phyloP scores from a whole-genome alignment of 108 stramenopile species.

The Skeletonema costatum region DNA sequence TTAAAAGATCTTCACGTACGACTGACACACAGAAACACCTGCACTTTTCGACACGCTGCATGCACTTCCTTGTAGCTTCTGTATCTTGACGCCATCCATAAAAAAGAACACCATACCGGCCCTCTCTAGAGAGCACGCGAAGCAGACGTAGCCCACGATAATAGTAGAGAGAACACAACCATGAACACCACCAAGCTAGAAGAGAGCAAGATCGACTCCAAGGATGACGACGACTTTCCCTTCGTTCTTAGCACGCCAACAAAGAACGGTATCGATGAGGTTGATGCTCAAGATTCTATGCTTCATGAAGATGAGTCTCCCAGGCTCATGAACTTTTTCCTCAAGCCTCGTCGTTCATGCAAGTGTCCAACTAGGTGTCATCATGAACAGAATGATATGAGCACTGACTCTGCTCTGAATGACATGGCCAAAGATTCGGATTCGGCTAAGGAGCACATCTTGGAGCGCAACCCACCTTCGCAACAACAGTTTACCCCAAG shows the following conservation, averaged over 20 bases:
- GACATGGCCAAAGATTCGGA: neutral
- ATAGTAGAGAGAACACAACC: too few species aligned
- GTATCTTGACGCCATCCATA: too few species aligned
- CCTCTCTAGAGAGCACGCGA: too few species aligned
- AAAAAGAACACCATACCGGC: too few species aligned
- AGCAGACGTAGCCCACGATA: too few species aligned
- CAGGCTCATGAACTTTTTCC: neutral
- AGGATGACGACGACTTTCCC: neutral
- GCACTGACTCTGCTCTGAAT: neutral
- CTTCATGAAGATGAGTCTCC: neutral
- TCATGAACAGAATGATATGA: neutral
- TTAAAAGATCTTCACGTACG: too few species aligned
- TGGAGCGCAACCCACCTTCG: neutral
- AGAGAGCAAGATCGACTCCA: too few species aligned
- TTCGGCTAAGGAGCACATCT: neutral
- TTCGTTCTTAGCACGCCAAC: neutral
- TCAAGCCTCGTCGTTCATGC: neutral
- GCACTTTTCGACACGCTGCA: too few species aligned
- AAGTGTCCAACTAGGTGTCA: neutral
- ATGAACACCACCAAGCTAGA: too few species aligned
- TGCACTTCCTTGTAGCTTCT: too few species aligned
- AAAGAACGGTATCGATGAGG: neutral
- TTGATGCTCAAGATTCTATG: neutral
- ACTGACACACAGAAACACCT: too few species aligned
- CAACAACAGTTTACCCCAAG: too few species aligned